Evolutionary conservation across 495 filamentous ascomycete genomes (phyloP), one percentile per base, ranked within the genome.

Genomic region (Penicillium paradoxum): DNA sequence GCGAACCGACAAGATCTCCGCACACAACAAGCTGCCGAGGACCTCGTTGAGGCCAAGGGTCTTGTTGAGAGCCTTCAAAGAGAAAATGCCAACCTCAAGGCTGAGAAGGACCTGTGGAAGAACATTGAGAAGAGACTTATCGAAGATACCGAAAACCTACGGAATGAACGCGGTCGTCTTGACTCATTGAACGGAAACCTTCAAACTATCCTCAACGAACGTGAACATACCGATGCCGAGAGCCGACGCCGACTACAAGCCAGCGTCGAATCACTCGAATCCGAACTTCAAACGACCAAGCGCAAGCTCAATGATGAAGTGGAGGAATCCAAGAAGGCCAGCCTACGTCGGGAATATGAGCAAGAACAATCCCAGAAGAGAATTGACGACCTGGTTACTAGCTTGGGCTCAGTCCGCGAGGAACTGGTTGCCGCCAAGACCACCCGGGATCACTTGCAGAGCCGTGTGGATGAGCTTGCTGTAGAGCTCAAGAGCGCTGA

Each of bases 11-110:
- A 95, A 58, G 93, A 99, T 51, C 71, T 96, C 30, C 83, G 81
- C 34, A 92, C 85, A 11, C 93, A 97, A 58, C 90, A 96, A 69
- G 85, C 90, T 40, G 88, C 90, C 0, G 95, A 99, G 70, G 92
- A 99, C 59, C 77, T 97, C 0, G 83, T 97, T 8, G 93, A 96
- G 65, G 83, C 86, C 1, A 87, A 86, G 58, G 87, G 83, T 51
- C 67, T 92, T 32, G 73, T 84, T 9, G 92, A 98, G 59, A 91
- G 89, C 59, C 79, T 97, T 71, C 88, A 91, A 18, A 90, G 85
- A 40, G 93, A 97, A 57, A 92, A 81, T 53, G 87, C 90, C 17
- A 96, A 96, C 66, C 82, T 96, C 10, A 95, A 92, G 66, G 91
- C 91, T 0, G 92, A 97, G 62, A 95, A 92, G 66, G 84, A 85